Conservation (phyloP, 345 rosid genomes). For the Arabis alpina region DNA sequence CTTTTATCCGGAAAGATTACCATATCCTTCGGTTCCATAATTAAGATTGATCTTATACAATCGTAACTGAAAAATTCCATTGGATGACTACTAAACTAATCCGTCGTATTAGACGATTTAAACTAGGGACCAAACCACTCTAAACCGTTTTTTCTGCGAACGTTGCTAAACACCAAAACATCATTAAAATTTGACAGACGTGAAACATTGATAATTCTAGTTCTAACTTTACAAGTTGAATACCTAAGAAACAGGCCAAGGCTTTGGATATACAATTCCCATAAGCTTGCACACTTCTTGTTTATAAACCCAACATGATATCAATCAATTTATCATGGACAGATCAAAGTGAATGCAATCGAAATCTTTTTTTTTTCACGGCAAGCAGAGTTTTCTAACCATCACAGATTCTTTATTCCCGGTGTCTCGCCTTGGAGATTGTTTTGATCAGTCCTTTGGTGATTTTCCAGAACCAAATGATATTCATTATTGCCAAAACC, state of each 20-base stretch:
- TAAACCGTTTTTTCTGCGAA: constrained; percentile 11
- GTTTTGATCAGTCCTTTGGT: constrained; percentile 74
- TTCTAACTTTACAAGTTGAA: constrained; percentile 41
- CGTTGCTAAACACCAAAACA: neutral
- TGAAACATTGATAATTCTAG: constrained; percentile 23
- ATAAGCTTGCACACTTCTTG: constrained; percentile 17
- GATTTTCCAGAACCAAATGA: constrained; percentile 83
- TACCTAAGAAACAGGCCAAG: constrained; percentile 33
- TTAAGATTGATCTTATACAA: too few relatives aligned
- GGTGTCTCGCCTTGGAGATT: constrained; percentile 59
- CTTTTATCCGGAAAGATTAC: too few relatives aligned
- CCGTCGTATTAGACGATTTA: neutral
- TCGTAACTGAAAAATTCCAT: neutral
- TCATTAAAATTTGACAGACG: neutral
- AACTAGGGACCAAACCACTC: neutral
- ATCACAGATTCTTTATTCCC: constrained; percentile 42
- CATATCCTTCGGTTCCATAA: too few relatives aligned
- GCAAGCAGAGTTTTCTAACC: constrained; percentile 31
- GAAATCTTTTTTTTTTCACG: neutral
- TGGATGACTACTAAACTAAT: neutral
- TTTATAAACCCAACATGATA: constrained; percentile 23
- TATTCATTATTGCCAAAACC: constrained; percentile 57
- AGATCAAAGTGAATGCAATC: constrained; percentile 31
- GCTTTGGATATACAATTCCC: constrained; percentile 27
- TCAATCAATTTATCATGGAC: constrained; percentile 19